phyloP scores from a whole-genome alignment of 2,329 filamentous ascomycete genomes.

The Colletotrichum magnum region DNA sequence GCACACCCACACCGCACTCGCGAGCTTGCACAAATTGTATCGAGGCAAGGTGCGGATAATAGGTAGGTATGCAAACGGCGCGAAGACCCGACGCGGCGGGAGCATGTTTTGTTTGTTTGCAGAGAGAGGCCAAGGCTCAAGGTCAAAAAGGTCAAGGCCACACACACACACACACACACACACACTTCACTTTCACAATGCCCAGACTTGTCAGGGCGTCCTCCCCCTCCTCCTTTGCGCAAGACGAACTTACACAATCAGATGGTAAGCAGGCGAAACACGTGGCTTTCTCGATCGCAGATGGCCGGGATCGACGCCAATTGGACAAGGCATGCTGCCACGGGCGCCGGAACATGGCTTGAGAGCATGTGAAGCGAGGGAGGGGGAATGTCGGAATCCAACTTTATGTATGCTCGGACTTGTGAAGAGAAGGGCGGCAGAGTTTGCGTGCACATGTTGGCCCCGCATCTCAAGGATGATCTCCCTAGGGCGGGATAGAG shows the following conservation, averaged over 20 bases:
- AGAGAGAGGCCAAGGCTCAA: background rate
- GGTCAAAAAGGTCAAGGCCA: background rate
- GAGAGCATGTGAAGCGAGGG: slow-evolving; percentile 17
- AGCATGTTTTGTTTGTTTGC: background rate
- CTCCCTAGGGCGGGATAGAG: no score
- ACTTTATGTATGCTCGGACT: slow-evolving; percentile 28
- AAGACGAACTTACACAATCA: slow-evolving; percentile 17
- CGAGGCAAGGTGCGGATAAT: no score
- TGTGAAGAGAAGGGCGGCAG: slow-evolving; percentile 1
- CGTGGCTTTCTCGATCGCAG: background rate
- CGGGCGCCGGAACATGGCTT: background rate
- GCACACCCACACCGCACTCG: no score
- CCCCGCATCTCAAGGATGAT: background rate
- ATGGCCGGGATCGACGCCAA: slow-evolving; percentile 11
- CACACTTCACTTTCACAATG: background rate
- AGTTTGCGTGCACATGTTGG: background rate
- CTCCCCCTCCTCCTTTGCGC: background rate
- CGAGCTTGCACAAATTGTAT: no score
- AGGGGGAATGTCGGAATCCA: slow-evolving; percentile 7
- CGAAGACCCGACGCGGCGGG: no score
- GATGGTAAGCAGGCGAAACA: slow-evolving; percentile 17
- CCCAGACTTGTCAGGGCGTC: slow-evolving; percentile 12
- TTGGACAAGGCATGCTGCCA: background rate
- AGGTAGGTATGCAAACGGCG: no score
- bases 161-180: background rate